A percentile compares a stretch with the other conserved stretches of the same genome.
Evolutionary conservation across 208 protist genomes (phyloP).

Genomic region (Crithidia thermophila): DNA sequence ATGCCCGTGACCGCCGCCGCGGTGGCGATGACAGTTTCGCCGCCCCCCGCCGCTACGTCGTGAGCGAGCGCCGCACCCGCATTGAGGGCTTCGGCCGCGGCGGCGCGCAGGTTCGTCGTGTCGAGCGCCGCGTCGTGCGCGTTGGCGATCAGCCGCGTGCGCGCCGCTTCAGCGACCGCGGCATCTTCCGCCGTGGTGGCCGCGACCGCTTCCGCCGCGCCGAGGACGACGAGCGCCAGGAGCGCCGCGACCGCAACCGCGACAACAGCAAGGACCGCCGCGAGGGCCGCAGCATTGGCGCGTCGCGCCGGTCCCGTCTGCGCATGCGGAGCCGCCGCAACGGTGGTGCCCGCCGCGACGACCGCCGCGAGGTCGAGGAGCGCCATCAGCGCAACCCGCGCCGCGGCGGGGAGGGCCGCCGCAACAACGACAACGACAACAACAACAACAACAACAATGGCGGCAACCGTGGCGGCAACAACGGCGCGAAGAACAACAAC

Average conservation of each 20-base stretch:
- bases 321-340: neutral
- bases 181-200: slow-evolving; percentile 61
- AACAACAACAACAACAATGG: slow-evolving; percentile 5
- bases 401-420: neutral
- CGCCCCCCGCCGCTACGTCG: slow-evolving; percentile 78
- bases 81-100: slow-evolving; percentile 85
- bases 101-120: slow-evolving; percentile 61
- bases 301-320: neutral
- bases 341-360: slow-evolving; percentile 4
- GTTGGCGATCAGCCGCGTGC: neutral
- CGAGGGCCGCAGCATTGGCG: slow-evolving; percentile 18
- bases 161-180: slow-evolving; percentile 66
- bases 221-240: slow-evolving; percentile 67
- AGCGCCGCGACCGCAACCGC: slow-evolving; percentile 63
- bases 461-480: slow-evolving; percentile 5
- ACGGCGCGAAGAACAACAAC: neutral
- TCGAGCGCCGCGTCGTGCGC: slow-evolving; percentile 31
- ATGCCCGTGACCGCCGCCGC: slow-evolving; percentile 74
- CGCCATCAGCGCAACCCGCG: slow-evolving; percentile 24
- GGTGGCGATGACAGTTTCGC: slow-evolving; percentile 40
- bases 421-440: slow-evolving; percentile 17
- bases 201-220: slow-evolving; percentile 81
- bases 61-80: slow-evolving; percentile 74
- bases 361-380: slow-evolving; percentile 15
- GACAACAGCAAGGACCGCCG: slow-evolving; percentile 24